A percentile compares a stretch with the other conserved stretches of the same genome.
Evolutionary conservation across 1,139 yeast species (phyloP).

Genomic region (Arxiozyma slooffiae): DNA sequence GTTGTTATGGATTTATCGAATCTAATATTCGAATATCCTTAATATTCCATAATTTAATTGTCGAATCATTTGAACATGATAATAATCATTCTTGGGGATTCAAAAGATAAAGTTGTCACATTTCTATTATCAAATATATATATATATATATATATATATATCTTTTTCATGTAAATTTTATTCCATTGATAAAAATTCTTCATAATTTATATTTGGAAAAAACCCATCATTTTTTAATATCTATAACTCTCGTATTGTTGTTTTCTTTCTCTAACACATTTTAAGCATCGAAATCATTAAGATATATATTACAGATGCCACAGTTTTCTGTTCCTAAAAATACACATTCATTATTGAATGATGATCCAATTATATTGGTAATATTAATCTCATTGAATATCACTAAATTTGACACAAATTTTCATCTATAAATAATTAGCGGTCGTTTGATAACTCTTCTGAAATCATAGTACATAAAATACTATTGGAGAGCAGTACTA

Average conservation of each 20-base stretch:
- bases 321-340: constrained; percentile 25
- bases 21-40: constrained; percentile 9
- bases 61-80: constrained; percentile 22
- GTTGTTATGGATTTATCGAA: constrained; percentile 13
- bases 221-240: constrained; percentile 18
- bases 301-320: constrained; percentile 19
- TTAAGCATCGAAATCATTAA: constrained; percentile 6
- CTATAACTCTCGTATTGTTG: constrained; percentile 5
- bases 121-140: constrained; percentile 15
- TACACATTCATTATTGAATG: constrained; percentile 15
- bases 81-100: constrained; percentile 13
- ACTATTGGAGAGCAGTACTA: not conserved
- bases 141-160: too few species aligned
- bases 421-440: constrained; percentile 2
- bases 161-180: not conserved
- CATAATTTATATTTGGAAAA: constrained; percentile 11
- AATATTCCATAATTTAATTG: constrained; percentile 21
- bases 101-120: constrained; percentile 3
- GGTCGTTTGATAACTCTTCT: not conserved
- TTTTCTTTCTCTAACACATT: not conserved
- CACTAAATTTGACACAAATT: constrained; percentile 12
- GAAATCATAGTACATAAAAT: not conserved
- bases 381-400: constrained; percentile 18
- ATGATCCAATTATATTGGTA: constrained; percentile 13
- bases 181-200: not conserved